Base-by-base conservation (phyloP, 257 asterid genomes). In the Knoxia roxburghii region DNA sequence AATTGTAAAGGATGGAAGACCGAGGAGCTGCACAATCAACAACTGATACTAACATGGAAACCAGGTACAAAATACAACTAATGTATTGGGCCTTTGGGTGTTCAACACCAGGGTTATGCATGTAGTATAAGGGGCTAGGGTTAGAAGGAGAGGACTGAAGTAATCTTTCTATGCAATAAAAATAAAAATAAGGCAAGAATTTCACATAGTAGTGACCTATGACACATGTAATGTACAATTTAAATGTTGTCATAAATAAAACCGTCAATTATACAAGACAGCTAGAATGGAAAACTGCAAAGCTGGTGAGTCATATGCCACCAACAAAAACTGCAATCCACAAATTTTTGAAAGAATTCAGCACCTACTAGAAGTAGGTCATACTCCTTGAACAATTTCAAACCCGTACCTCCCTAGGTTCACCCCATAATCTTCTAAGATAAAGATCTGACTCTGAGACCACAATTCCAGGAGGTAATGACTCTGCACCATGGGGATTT, bases 401-500 rank as follows among this genome's bases (percentile, higher is more conserved):
- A 53, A 70, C 49, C 64, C 76, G 67, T 78, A 91, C 99, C 95
- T 87, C 96, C 62, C 88, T 83, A 68, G 99, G 99, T 73, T 95
- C 98, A 78, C 99, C 99, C 99, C 99, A 95, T 78, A 95, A 87
- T 77, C 98, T 86, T 72, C 99, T 87, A 72, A 78, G 80, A 80
- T 82, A 91, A 69, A 95, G 82, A 81, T 95, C 99, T 37, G 99
- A 71, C 75, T 95, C 90, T 23, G 98, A 66, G 64, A 90, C 99
- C 74, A 95, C 89, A 71, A 95, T 95, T 71, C 96, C 98, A 7
- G 99, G 98, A 17, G 99, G 98, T 77, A 95, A 86, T 54, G 97
- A 74, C 76, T 95, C 96, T n/a, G 99, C 97, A 73, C 99, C 99
- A 54, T 86, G 97, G 57, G 99, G 99, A 79, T 95, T 95, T 69